Conservation (phyloP, 2,329 filamentous ascomycete species). For the Hypoxylon sp. region DNA sequence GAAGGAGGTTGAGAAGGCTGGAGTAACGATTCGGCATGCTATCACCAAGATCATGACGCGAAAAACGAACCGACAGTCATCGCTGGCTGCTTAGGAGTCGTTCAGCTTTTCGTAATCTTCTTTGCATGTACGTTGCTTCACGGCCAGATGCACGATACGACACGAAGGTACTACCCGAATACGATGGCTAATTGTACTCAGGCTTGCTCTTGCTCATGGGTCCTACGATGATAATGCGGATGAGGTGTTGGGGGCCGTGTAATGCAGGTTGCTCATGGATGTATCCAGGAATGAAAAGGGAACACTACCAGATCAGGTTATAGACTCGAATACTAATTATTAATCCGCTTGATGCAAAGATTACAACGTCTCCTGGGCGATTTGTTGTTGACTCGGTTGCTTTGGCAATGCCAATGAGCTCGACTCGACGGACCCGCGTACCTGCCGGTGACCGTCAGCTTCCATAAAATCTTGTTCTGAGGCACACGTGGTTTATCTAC, state of each 20-base stretch:
- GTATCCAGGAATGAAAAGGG: slow-evolving; percentile 26
- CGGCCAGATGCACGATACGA: slow-evolving; percentile 12
- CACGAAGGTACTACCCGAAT: slow-evolving; percentile 16
- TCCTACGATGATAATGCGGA: slow-evolving; percentile 24
- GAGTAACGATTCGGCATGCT: slow-evolving; percentile 86
- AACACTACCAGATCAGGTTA: slow-evolving; percentile 24
- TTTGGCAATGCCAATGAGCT: not conserved
- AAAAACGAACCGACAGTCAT: slow-evolving; percentile 64
- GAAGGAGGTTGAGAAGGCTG: slow-evolving; percentile 97
- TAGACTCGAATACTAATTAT: slow-evolving; percentile 46
- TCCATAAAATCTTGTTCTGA: not conserved
- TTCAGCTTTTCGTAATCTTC: slow-evolving; percentile 42
- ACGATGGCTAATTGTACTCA: slow-evolving; percentile 21
- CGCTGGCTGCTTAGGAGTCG: slow-evolving; percentile 51
- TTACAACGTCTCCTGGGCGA: not conserved
- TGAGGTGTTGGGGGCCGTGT: slow-evolving; percentile 9
- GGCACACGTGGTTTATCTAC: slow-evolving; percentile 3
- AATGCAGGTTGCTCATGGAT: slow-evolving; percentile 15
- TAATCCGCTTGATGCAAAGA: slow-evolving; percentile 39
- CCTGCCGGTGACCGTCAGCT: not conserved
- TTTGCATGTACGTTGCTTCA: slow-evolving; percentile 15
- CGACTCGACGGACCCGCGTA: not conserved
- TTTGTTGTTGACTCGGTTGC: not conserved
- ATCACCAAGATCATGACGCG: slow-evolving; percentile 90
- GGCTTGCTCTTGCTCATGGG: slow-evolving; percentile 8